Evolutionary conservation across 2,329 filamentous ascomycete genomes (phyloP), one percentile per base, ranked within the genome.

Genomic region (Coniochaeta sp.): DNA sequence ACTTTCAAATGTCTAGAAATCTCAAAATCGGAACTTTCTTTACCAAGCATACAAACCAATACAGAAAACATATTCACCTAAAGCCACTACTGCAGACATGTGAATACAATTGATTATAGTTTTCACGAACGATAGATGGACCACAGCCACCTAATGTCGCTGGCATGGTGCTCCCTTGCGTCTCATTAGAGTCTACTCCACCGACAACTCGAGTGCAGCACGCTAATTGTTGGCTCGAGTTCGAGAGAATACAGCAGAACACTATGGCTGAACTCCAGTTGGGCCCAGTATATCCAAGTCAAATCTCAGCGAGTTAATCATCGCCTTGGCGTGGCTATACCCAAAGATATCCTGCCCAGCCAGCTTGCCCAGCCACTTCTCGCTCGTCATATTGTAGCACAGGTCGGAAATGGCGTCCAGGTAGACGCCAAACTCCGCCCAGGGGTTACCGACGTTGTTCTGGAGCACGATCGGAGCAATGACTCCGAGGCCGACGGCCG

Each of bases 311-410:
- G 34, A 38, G 34, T 38, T 38, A 12, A 38, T 38, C 34, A 38
- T 38, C 34, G 34, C 34, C 34, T 38, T 38, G 34, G 34, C 34
- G 34, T 38, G 34, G 34, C 34, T 38, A 12, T 38, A 38, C 34
- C 34, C 34, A 38, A 38, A 61, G n/a, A 61, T 36, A 58, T 61
- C 60, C 58, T 57, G 47, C 8, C 47, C 60, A 24, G 60, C 38
- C 24, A 59, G 43, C 52, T 34, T 57, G 16, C 60, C 60, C 57
- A 59, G n/a, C 60, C 60, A 61, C 58, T 61, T 61, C n/a, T 38
- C 31, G 34, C 52, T 61, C 22, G 57, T 59, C 47, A n/a, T 19
- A 22, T 61, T 57, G 31, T 61, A 57, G 52, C 60, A 61, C 6
- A 50, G 22, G 11, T 54, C 58, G 9, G 60, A 50, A 28, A 61